phyloP scores from a whole-genome alignment of 2,329 filamentous ascomycete genomes.

The Pseudogymnoascus verrucosus region DNA sequence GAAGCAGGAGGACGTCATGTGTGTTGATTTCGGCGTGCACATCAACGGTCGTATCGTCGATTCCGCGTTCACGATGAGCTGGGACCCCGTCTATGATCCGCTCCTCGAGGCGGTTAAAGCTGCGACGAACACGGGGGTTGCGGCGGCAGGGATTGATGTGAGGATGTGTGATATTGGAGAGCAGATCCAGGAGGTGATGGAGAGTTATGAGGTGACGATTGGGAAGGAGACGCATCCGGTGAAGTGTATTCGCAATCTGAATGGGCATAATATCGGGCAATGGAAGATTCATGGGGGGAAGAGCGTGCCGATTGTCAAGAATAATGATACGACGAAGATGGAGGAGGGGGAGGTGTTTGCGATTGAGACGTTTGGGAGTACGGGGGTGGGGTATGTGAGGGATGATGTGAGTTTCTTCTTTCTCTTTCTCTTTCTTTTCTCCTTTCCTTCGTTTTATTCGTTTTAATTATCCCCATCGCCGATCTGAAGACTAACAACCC shows the following conservation, averaged over 20 bases:
- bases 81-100: constrained; percentile 61
- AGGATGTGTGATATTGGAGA: constrained; percentile 63
- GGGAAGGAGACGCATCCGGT: constrained; percentile 44
- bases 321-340: constrained; percentile 86
- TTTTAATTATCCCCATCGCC: constrained; percentile 5
- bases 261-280: constrained; percentile 73
- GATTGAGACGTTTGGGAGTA: constrained; percentile 93
- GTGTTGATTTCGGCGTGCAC: constrained; percentile 65
- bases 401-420: constrained; percentile 58
- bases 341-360: constrained; percentile 94
- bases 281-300: constrained; percentile 90
- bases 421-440: too few species aligned
- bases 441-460: too few species aligned
- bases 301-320: constrained; percentile 89
- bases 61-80: constrained; percentile 62
- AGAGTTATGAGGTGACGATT: constrained; percentile 52
- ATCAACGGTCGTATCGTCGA: constrained; percentile 65
- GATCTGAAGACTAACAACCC: constrained; percentile 12
- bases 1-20: constrained; percentile 61
- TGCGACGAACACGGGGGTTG: constrained; percentile 68
- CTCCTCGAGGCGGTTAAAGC: constrained; percentile 59
- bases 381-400: constrained; percentile 77
- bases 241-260: constrained; percentile 46
- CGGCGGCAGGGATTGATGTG: constrained; percentile 86
- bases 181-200: constrained; percentile 53